Evolutionary conservation across 768 basidiomycete genomes (phyloP), one percentile per base, ranked within the genome.

Genomic region (Suillus americanus): DNA sequence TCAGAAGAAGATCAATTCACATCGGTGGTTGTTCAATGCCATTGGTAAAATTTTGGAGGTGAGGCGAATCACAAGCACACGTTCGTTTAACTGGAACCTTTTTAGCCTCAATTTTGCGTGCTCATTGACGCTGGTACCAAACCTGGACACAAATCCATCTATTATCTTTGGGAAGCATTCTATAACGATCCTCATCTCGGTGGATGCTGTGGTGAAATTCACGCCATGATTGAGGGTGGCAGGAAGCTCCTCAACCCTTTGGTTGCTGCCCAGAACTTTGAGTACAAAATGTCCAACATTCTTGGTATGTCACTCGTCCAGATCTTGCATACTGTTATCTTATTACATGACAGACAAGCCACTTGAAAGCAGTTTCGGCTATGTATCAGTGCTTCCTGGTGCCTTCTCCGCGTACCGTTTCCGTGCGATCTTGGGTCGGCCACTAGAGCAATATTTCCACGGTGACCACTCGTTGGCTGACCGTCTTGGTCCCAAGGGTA

Each of bases 221-320:
- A 96, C 67, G 96, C 96, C 65, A 97, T 97, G 96, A 92, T 97
- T 71, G 87, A 95, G 75, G 93, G 94, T 18, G 95, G 95, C 51
- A 89, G 77, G 77, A 97, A 97, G 76, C 85, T 98, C 30, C 75
- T 98, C 65, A 98, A 98, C 72, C 96, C 94, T 23, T 80, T 95
- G 57, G 85, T 98, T 37, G 96, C 96, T 9, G 95, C 96, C 18
- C 96, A 98, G 76, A 97, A 98, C 78, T 96, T 96, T 70, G 95
- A 96, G 79, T 97, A 97, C 80, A 97, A 95, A 80, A 97, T 98
- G 93, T 95, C 94, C 53, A 97, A 98, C 78, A 97, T 99, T 72
- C 82, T 98, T 35, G 91, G 89, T 88, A 69, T 62, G 81, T 63
- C 38, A 25, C 38, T 13, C 56, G 25, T 55, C 12, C 25, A 60